Conservation (phyloP, 371 early-diverging fungal species). For the Rhizomucor miehei region DNA sequence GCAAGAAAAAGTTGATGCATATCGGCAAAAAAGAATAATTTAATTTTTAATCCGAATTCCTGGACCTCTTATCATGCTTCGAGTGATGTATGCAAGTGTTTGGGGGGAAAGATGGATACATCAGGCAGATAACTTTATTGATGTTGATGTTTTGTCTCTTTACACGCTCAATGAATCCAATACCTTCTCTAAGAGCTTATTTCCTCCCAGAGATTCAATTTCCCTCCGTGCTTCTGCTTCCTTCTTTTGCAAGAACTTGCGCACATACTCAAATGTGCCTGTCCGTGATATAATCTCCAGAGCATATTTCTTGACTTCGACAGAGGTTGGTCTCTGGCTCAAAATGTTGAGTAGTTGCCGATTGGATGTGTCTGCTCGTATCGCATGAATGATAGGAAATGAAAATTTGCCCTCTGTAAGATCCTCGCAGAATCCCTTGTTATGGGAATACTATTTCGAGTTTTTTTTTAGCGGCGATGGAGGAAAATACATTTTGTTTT, state of each 20-base stretch:
- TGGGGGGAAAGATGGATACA: too few species aligned
- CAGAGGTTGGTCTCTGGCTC: constrained; percentile 75
- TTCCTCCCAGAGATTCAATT: constrained; percentile 78
- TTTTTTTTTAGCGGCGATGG: too few species aligned
- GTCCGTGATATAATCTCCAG: constrained; percentile 75
- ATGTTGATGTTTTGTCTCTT: too few species aligned
- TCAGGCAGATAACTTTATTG: too few species aligned
- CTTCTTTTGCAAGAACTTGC: constrained; percentile 49
- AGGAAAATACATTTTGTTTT: not conserved
- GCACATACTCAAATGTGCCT: constrained; percentile 77
- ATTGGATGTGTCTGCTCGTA: constrained; percentile 56
- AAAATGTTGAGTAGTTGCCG: constrained; percentile 79
- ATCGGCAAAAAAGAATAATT: too few species aligned
- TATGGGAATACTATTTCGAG: constrained; percentile 68
- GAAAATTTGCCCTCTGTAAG: constrained; percentile 97
- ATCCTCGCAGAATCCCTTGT: constrained; percentile 97
- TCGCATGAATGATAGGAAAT: constrained; percentile 88
- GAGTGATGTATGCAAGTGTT: too few species aligned
- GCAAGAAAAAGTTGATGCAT: too few species aligned
- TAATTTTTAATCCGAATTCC: too few species aligned
- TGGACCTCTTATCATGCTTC: too few species aligned
- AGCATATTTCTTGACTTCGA: constrained; percentile 87
- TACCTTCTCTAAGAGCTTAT: constrained; percentile 57
- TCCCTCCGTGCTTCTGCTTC: constrained; percentile 60
- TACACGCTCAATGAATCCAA: constrained; percentile 28